Evolutionary conservation across 1,139 yeast genomes (phyloP).

Genomic region (Geotrichum candidum): DNA sequence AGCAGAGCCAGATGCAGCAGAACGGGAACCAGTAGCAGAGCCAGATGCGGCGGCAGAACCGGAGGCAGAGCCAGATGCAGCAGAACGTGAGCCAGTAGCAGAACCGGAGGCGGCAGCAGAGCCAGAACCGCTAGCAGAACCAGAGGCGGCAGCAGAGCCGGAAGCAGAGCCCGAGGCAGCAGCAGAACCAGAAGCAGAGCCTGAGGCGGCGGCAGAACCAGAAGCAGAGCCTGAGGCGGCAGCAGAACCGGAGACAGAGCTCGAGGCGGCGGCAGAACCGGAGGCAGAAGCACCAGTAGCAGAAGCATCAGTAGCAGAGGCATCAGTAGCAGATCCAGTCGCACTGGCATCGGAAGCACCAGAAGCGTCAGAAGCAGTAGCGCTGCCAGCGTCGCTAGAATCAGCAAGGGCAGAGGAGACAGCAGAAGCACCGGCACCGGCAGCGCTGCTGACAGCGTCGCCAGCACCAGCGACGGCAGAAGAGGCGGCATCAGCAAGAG

Average conservation of each 20-base stretch:
- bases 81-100: slow-evolving; percentile 1
- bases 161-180: neutral
- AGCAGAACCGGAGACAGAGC: slow-evolving; percentile 1
- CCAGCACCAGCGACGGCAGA: neutral
- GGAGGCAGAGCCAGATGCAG: neutral
- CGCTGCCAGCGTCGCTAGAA: neutral
- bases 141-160: neutral
- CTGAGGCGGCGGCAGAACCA: neutral
- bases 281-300: slow-evolving; percentile 1
- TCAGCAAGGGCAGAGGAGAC: neutral
- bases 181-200: neutral
- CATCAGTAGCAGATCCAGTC: neutral
- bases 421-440: neutral
- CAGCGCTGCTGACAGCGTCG: neutral
- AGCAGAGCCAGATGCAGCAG: neutral
- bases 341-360: neutral
- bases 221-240: neutral
- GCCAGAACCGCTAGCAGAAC: too few species aligned
- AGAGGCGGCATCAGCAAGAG: slow-evolving; percentile 1
- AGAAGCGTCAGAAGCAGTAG: neutral
- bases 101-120: neutral
- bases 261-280: neutral
- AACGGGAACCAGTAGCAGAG: neutral
- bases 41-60: neutral
- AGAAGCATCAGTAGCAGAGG: neutral